Percentiles rank a stretch among this genome's conserved stretches.
phyloP scores from a whole-genome alignment of 176 grass and related monocot genomes.

The Alopecurus myosuroides region DNA sequence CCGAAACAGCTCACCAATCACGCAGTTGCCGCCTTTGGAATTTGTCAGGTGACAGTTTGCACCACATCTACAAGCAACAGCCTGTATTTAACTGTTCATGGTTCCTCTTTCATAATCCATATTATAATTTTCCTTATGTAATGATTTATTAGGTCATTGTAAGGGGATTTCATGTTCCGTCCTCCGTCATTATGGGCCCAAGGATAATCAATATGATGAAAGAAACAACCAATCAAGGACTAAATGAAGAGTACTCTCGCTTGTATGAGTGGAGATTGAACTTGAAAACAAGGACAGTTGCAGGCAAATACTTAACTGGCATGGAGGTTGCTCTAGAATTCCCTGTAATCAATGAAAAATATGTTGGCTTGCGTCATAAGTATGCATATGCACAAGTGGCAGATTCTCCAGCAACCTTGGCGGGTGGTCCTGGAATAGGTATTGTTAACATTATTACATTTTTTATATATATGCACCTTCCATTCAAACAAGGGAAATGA shows the following conservation, averaged over 20 bases:
- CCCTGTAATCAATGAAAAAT: conserved; percentile 23
- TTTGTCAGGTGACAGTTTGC: background rate
- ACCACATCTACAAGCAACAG: background rate
- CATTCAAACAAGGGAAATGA: background rate
- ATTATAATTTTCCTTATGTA: background rate
- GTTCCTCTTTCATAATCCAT: background rate
- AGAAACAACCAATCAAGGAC: background rate
- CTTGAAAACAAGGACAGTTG: conserved; percentile 15
- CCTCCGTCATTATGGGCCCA: conserved; percentile 18
- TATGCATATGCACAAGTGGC: conserved; percentile 32
- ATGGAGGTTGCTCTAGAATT: conserved; percentile 17
- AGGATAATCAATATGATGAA: background rate
- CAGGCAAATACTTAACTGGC: conserved; percentile 14
- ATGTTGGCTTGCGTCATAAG: conserved; percentile 4
- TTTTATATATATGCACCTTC: background rate
- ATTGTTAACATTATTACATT: background rate
- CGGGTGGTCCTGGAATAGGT: background rate
- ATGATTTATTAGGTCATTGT: conserved; percentile 22
- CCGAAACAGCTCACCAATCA: background rate
- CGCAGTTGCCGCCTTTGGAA: background rate
- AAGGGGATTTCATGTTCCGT: conserved; percentile 7
- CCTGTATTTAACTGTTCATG: background rate
- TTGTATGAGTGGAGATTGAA: conserved; percentile 38
- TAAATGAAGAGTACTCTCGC: background rate
- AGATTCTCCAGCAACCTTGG: background rate